Base-by-base conservation (phyloP, 2,329 filamentous ascomycete genomes). In the Clonostachys byssicola region DNA sequence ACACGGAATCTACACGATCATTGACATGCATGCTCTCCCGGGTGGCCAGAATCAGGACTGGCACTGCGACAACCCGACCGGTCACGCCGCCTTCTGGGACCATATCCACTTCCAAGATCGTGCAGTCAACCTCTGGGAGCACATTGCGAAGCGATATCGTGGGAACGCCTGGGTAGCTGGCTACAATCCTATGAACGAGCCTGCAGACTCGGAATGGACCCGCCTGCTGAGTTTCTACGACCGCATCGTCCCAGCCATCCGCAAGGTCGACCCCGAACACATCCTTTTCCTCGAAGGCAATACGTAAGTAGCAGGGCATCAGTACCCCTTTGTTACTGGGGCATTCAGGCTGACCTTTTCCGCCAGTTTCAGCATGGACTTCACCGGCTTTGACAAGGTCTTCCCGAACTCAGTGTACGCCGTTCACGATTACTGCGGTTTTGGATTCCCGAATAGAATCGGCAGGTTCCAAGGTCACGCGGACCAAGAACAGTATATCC, bases 381-480 rank as follows among this genome's bases (percentile, higher is more conserved):
- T 58, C 20, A 51, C 56, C 2, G 56, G 54, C 3, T 58, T 69
- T 13, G 58, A 64, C 16, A 57, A 66, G 6, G 52, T 64, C 5
- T 61, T 75, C 8, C 69, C 72, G 1, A 75, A 75, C 49, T 63
- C 65, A 2, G 76, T 77, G 2, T 79, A 79, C 52, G 65, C 72
- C 3, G 63, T 77, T 30, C 77, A 80, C 50, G 77, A 80, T 52
- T 80, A 80, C 55, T 67, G 66, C n/a, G 57, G 63, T 17, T 72
- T 74, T 56, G 77, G 76, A 0, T 80, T 80, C 49, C 77, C 65
- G 0, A 56, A 58, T 2, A 53, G 38, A 56, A 71, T 49, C 53
- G 54, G n/a, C 73, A 70, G 55, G 58, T 60, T 0, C 47, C 57
- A 5, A 62, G 70, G 40, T 61, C 75, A 53, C 60, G 68, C 45